phyloP scores from a whole-genome alignment of 1,139 yeast species.

The Diutina catenulata region DNA sequence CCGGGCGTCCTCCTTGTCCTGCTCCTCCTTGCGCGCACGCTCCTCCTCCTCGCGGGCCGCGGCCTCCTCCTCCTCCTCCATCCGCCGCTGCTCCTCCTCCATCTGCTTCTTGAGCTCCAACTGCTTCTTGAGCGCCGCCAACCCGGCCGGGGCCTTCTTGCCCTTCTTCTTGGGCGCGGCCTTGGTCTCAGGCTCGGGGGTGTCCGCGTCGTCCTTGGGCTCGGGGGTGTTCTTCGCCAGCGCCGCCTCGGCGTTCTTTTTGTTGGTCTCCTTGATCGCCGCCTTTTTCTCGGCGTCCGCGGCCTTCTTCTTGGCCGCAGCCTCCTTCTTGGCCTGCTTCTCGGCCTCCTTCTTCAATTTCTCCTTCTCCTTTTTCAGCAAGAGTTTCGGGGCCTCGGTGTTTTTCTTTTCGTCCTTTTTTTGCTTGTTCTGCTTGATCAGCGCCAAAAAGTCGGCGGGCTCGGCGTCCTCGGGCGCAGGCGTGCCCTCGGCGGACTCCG shows the following conservation, averaged over 20 bases:
- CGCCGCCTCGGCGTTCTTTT: slow-evolving; percentile 41
- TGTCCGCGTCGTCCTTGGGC: slow-evolving; percentile 14
- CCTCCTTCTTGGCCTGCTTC: slow-evolving; percentile 86
- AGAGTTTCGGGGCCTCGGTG: slow-evolving; percentile 55
- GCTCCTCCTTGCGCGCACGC: slow-evolving; percentile 50
- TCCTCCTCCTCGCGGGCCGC: slow-evolving; percentile 52
- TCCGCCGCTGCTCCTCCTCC: slow-evolving; percentile 57
- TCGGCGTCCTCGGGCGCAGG: slow-evolving; percentile 9
- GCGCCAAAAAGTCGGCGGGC: slow-evolving; percentile 58
- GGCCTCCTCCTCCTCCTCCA: slow-evolving; percentile 63
- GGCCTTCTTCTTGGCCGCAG: slow-evolving; percentile 73
- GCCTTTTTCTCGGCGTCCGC: slow-evolving; percentile 50
- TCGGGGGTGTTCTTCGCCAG: slow-evolving; percentile 19
- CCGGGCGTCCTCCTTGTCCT: slow-evolving; percentile 56
- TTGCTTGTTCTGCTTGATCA: slow-evolving; percentile 68
- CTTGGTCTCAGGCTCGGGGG: slow-evolving; percentile 20
- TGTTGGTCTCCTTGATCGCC: slow-evolving; percentile 54
- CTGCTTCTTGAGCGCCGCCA: slow-evolving; percentile 75
- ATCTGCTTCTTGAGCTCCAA: slow-evolving; percentile 76
- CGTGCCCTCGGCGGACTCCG: slow-evolving; percentile 6
- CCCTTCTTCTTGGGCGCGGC: slow-evolving; percentile 38
- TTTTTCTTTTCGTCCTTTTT: slow-evolving; percentile 54
- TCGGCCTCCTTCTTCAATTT: slow-evolving; percentile 95
- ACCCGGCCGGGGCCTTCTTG: slow-evolving; percentile 66
- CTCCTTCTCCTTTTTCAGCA: slow-evolving; percentile 95